Percentiles rank a stretch among this genome's conserved stretches.
Evolutionary conservation across 2,329 filamentous ascomycete genomes (phyloP).

Genomic region (Canariomyces notabilis): DNA sequence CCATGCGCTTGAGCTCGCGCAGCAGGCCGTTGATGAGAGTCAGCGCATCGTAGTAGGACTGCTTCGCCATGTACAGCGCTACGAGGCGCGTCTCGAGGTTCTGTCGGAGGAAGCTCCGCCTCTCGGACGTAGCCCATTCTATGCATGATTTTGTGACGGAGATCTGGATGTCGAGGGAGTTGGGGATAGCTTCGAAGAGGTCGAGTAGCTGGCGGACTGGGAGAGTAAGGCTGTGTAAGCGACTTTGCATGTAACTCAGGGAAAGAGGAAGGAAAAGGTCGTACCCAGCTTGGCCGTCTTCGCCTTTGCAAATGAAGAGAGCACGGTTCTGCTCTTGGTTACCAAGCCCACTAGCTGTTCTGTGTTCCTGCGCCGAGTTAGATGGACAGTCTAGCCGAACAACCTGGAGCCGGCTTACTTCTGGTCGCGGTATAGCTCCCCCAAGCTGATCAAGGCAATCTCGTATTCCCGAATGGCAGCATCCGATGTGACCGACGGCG

Average conservation of each 20-base stretch:
- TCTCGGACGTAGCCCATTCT: constrained; percentile 95
- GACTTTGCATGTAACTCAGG: background rate
- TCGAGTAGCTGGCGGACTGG: constrained; percentile 94
- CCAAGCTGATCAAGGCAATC: constrained; percentile 77
- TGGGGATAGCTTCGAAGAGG: constrained; percentile 87
- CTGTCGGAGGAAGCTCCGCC: constrained; percentile 92
- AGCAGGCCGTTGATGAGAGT: constrained; percentile 94
- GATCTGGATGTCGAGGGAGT: constrained; percentile 92
- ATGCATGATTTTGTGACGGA: constrained; percentile 97
- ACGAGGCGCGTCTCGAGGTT: constrained; percentile 96
- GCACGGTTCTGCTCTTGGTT: constrained; percentile 80
- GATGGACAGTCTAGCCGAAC: background rate
- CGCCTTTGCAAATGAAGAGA: constrained; percentile 96
- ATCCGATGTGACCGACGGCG: constrained; percentile 77
- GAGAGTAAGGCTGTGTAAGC: constrained; percentile 11
- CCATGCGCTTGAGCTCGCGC: constrained; percentile 92
- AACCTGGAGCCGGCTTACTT: constrained; percentile 51
- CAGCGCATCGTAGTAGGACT: constrained; percentile 94
- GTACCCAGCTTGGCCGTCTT: constrained; percentile 97
- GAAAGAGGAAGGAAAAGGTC: constrained; percentile 26
- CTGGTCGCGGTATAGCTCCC: constrained; percentile 87
- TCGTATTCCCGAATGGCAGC: constrained; percentile 88
- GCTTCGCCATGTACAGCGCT: constrained; percentile 90
- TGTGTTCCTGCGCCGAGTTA: constrained; percentile 53
- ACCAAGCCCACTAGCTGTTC: constrained; percentile 86